Evolutionary conservation across 192 early-diverging fungal species (phyloP).

Genomic region (Glomus cerebriforme): DNA sequence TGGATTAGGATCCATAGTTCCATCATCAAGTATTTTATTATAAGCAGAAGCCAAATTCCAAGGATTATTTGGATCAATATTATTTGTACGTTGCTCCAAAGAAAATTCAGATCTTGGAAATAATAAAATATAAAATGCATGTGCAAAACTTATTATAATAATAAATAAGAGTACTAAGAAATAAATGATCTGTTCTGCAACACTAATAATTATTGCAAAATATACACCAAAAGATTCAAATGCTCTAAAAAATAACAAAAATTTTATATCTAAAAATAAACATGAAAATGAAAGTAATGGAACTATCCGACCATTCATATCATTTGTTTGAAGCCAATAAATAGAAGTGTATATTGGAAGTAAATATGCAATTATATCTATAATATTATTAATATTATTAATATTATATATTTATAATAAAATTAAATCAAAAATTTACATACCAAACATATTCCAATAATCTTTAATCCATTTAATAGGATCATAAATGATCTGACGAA

Average conservation of each 20-base stretch:
- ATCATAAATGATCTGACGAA: not conserved
- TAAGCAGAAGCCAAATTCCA: not conserved
- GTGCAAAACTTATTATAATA: not conserved
- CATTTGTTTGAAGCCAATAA: not conserved
- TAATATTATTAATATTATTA: too few relatives aligned
- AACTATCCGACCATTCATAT: too few relatives aligned
- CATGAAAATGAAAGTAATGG: not conserved
- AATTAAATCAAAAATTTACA: not conserved
- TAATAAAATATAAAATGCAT: not conserved
- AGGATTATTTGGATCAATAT: not conserved
- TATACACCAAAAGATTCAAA: slow-evolving; percentile 3
- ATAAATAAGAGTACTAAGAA: not conserved
- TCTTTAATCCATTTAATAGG: not conserved
- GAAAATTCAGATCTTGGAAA: not conserved
- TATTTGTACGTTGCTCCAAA: not conserved
- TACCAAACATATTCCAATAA: not conserved
- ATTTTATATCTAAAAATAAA: not conserved
- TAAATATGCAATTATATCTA: too few relatives aligned
- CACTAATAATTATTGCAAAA: not conserved
- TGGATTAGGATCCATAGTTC: not conserved
- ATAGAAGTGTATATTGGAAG: not conserved
- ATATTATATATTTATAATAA: not conserved
- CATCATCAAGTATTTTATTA: not conserved
- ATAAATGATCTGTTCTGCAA: not conserved
- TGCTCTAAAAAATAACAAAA: not conserved